Base-by-base conservation (phyloP, 2,329 filamentous ascomycete species). In the Pseudogymnoascus destructans region DNA sequence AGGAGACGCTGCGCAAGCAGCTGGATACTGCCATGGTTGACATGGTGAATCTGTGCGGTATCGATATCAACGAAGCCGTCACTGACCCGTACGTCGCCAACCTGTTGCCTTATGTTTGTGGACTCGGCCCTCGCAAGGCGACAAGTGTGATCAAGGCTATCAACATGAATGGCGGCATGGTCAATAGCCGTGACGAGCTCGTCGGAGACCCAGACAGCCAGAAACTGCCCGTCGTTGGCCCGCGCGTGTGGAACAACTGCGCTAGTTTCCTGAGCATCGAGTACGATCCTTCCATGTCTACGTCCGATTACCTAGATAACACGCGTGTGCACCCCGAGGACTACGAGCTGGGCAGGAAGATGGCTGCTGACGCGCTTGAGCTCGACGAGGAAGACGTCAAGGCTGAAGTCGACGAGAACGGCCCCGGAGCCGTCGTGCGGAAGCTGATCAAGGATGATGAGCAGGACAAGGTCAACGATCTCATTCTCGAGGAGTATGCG, bases 341-440 rank as follows among this genome's bases (percentile, higher is more conserved):
- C 70, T 98, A 98, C 71, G 93, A 98, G 65, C 85, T 98, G 61
- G 93, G 90, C 55, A 88, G 92, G 65, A 98, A 98, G 74, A 97
- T 98, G 86, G 93, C 93, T 17, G 93, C 93, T 3, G 93, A 98
- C 75, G 93, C 93, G 13, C 77, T 98, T 54, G 92, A 96, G 69
- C 79, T 98, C 64, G 93, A 98, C 65, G 93, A 98, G 73, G 93
- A 98, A 74, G 93, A 98, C 67, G 89, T 98, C 69, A 95, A 95
- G 72, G 89, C 87, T 1, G 91, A 97, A 73, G 87, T 86, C 4
- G 89, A 95, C 63, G 89, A 96, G 67, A 89, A 90, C 63, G 93
- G 93, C 0, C 79, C 87, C 0, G 90, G 88, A 13, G 93, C 92
- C 6, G 91, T 97, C 64, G 89, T 98, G 58, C 85, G 91, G 62